phyloP scores from a whole-genome alignment of 148 eudicot genomes.

The Camellia granthamiana region DNA sequence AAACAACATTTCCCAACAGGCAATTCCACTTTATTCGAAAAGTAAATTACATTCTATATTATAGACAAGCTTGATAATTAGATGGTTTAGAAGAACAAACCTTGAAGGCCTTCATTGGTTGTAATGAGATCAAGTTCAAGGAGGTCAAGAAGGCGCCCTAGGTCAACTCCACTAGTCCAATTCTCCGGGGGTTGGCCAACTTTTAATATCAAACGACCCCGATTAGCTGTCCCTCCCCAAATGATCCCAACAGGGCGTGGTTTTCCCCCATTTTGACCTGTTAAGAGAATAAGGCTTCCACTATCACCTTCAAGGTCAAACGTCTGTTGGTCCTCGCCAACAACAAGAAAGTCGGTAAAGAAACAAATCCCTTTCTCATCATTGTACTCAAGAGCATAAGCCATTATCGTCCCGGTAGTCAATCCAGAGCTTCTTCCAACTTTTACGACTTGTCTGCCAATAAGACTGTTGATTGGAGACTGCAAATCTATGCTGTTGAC shows the following conservation, averaged over 20 bases:
- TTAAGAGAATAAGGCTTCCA: constrained; percentile 66
- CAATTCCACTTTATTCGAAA: background rate
- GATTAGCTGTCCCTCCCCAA: constrained; percentile 79
- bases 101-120: constrained; percentile 48
- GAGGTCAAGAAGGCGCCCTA: constrained; percentile 72
- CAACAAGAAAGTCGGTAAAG: constrained; percentile 65
- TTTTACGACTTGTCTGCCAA: constrained; percentile 59
- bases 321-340: constrained; percentile 61
- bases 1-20: background rate
- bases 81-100: constrained; percentile 31
- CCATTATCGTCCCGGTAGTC: constrained; percentile 68
- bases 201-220: constrained; percentile 56
- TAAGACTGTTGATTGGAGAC: constrained; percentile 47
- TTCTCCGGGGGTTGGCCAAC: constrained; percentile 63
- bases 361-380: constrained; percentile 68
- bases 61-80: background rate
- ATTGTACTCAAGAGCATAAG: constrained; percentile 68
- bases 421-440: constrained; percentile 80
- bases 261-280: constrained; percentile 46
- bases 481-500: constrained; percentile 59
- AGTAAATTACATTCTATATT: background rate
- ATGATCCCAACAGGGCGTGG: constrained; percentile 66
- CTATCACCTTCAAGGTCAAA: constrained; percentile 79
- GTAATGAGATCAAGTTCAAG: constrained; percentile 71
- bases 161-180: constrained; percentile 74